These are phyloP conservation scores for Ogataea degrootiae DNA, from an alignment of 805 yeast genomes.

Conservation along the genomic window DNA sequence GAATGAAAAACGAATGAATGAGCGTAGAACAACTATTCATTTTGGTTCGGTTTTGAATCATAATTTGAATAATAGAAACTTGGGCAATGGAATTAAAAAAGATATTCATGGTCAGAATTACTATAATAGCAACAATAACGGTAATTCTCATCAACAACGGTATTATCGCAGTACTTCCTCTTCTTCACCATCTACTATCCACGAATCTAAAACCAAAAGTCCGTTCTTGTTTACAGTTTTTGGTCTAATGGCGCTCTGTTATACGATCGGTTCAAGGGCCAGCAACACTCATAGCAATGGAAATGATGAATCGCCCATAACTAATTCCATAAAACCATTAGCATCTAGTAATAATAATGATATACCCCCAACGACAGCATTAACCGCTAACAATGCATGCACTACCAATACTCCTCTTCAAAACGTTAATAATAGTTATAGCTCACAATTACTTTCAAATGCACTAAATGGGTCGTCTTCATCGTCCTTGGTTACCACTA, in stretches of 20 bases:
- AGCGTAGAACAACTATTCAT: slow-evolving; percentile 19
- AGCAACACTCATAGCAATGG: too few relatives aligned
- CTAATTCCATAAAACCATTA: too few relatives aligned
- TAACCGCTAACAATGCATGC: neutral
- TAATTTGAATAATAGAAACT: slow-evolving; percentile 18
- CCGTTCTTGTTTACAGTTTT: slow-evolving; percentile 32
- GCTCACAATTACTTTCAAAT: slow-evolving; percentile 11
- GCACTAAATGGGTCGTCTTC: slow-evolving; percentile 8
- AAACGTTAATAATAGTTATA: slow-evolving; percentile 8
- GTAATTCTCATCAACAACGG: slow-evolving; percentile 4
- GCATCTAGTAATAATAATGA: neutral
- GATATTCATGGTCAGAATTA: slow-evolving; percentile 6
- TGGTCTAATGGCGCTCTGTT: slow-evolving; percentile 8
- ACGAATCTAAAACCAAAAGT: neutral
- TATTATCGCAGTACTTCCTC: slow-evolving; percentile 5
- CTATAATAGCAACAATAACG: neutral
- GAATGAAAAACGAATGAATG: slow-evolving; percentile 32
- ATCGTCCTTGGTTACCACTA: neutral
- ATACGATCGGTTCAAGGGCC: slow-evolving; percentile 3
- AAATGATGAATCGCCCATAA: too few relatives aligned
- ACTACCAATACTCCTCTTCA: neutral
- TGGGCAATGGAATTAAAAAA: slow-evolving; percentile 19
- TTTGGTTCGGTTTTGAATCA: slow-evolving; percentile 22
- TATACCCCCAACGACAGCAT: neutral
- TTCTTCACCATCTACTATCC: slow-evolving; percentile 10